Evolutionary conservation across 164 flowering plant genomes (phyloP), one percentile per base, ranked within the genome.

Genomic region (Piper betle): DNA sequence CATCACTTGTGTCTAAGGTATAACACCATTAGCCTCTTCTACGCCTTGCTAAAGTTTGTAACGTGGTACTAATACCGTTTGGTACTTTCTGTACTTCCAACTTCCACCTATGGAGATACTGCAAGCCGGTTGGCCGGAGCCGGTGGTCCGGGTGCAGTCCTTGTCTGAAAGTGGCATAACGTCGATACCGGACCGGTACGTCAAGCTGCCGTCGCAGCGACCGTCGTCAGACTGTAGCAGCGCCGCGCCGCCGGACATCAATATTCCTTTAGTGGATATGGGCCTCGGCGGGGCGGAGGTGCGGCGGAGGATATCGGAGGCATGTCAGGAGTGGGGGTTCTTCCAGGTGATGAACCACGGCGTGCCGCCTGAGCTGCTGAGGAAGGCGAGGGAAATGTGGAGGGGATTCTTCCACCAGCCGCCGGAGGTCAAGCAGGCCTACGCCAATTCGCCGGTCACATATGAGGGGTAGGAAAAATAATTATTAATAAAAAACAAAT

Each of bases 301-400:
- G 0, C 19, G 76, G 15, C 54, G 19, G 3, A 68, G 59, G 33
- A 71, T 92, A 0, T 73, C 73, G 0, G 64, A 66, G 38, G 99
- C 97, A 0, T 85, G 97, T 62, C 63, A 77, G 0, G 84, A 83
- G 13, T 88, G 97, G 97, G 97, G 97, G 0, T 90, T 90, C 64
- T 88, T 93, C 55, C 97, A 89, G 57, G 81, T 83, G 9, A 61
- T 86, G 6, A 88, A 86, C 76, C 98, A 93, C 58, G 96, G 97
- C 0, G 82, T 93, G 8, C 52, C 62, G 16, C 83, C 69, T 0
- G 73, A 78, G 0, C 63, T 93, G 39, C 71, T 93, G 86, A 81
- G 74, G 62, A 37, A 55, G 10, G 78, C 69, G 1, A 69, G 79
- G 17, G 78, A 77, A 39, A 71, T 65, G 3, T 93, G 97, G 94